phyloP scores from a whole-genome alignment of 1,284 basidiomycete genomes.

The Cryptococcus jaspeensis region DNA sequence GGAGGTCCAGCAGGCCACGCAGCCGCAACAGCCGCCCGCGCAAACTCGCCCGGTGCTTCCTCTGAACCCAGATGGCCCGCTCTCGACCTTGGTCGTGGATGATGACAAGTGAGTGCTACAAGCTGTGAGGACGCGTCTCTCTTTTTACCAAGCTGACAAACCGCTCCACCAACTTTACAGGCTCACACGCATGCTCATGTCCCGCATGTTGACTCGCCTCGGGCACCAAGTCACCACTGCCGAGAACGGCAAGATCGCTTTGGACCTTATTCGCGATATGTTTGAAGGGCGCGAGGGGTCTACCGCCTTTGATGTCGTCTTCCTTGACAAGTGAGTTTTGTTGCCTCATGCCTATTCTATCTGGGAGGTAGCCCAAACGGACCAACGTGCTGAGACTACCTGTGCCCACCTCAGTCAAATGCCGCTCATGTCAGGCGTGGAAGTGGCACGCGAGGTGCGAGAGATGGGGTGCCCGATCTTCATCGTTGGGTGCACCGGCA shows the following conservation, averaged over 20 bases:
- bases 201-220: constrained; percentile 70
- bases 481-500: constrained; percentile 67
- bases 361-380: background rate
- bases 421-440: constrained; percentile 75
- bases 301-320: constrained; percentile 65
- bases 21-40: background rate
- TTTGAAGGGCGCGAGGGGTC: constrained; percentile 21
- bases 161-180: constrained; percentile 46
- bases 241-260: constrained; percentile 80
- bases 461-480: constrained; percentile 67
- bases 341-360: background rate
- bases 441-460: constrained; percentile 66
- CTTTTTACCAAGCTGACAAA: background rate
- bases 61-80: constrained; percentile 29
- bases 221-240: constrained; percentile 75
- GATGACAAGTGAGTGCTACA: constrained; percentile 48
- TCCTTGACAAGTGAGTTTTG: constrained; percentile 68
- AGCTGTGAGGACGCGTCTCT: background rate
- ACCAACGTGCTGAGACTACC: too few species aligned
- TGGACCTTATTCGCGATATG: constrained; percentile 62
- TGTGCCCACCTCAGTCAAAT: constrained; percentile 42
- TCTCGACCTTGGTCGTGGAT: constrained; percentile 50
- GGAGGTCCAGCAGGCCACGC: background rate
- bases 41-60: constrained; percentile 5
- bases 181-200: constrained; percentile 78